A percentile compares a stretch with the other conserved stretches of the same genome.
These are phyloP conservation scores for Aurinia saxatilis DNA, from an alignment of 345 rosid species.

Conservation along the genomic window DNA sequence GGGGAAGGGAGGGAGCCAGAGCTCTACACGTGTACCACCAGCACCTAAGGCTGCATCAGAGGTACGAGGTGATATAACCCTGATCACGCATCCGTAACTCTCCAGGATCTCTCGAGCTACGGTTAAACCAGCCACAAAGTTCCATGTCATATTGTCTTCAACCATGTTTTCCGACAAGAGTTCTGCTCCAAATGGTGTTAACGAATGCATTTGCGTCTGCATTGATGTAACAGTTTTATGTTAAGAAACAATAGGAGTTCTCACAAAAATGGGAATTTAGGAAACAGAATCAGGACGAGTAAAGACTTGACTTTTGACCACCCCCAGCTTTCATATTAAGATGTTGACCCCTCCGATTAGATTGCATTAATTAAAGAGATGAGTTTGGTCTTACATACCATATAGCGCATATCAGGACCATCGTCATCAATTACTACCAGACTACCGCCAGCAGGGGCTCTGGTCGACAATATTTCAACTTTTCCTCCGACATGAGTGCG, in stretches of 20 bases:
- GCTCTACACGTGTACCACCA: constrained; percentile 79
- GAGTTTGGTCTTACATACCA: constrained; percentile 41
- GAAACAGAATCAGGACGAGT: too few relatives aligned
- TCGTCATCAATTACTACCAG: constrained; percentile 80
- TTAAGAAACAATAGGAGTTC: not conserved
- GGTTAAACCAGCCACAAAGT: constrained; percentile 82
- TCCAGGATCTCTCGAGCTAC: constrained; percentile 90
- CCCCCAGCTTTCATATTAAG: not conserved
- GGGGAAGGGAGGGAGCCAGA: constrained; percentile 72
- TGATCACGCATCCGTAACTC: constrained; percentile 79
- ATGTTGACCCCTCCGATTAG: not conserved
- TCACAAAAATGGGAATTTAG: not conserved
- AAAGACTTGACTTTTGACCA: not conserved
- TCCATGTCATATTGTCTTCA: constrained; percentile 99
- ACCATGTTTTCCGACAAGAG: constrained; percentile 64
- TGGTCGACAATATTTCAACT: constrained; percentile 56
- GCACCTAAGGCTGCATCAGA: constrained; percentile 61
- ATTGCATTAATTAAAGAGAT: not conserved
- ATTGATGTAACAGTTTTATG: not conserved
- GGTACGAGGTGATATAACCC: constrained; percentile 69
- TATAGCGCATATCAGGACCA: constrained; percentile 94
- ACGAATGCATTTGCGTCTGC: constrained; percentile 93
- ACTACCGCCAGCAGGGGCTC: constrained; percentile 83
- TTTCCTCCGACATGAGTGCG: constrained; percentile 80
- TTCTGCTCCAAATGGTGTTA: constrained; percentile 76